Evolutionary conservation across 2,329 filamentous ascomycete genomes (phyloP).

Genomic region (Diaporthe sp.): DNA sequence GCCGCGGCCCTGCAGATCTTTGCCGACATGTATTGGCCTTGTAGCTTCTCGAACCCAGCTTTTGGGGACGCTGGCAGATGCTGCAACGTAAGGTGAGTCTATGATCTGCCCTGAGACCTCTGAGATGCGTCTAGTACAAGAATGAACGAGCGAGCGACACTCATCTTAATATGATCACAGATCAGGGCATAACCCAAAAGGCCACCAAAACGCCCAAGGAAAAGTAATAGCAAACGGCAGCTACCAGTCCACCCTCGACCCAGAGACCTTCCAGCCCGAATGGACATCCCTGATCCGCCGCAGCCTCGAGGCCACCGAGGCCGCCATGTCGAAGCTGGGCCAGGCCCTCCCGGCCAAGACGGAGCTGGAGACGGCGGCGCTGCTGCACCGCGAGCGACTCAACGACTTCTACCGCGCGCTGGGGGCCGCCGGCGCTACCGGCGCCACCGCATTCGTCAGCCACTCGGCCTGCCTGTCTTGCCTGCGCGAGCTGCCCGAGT

Average conservation of each 20-base stretch:
- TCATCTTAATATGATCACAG: neutral
- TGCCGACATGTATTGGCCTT: constrained; percentile 21
- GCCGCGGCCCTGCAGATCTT: neutral
- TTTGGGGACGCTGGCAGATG: neutral
- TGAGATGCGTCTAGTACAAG: accelerated
- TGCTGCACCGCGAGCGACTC: constrained; percentile 25
- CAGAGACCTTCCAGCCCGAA: neutral
- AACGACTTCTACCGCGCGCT: constrained; percentile 9
- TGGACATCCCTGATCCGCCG: constrained; percentile 7
- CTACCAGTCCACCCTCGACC: constrained; percentile 17
- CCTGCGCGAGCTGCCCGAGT: constrained; percentile 32
- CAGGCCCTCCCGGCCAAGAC: neutral
- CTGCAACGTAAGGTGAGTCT: constrained; percentile 21
- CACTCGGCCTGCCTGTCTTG: constrained; percentile 31
- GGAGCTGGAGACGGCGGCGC: neutral
- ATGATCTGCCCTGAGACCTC: accelerated
- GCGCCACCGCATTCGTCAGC: constrained; percentile 8
- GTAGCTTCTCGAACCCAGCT: neutral
- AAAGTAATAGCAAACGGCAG: constrained; percentile 15
- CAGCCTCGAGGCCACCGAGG: constrained; percentile 20
- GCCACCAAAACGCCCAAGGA: constrained; percentile 23
- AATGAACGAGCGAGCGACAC: accelerated
- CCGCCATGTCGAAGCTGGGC: neutral
- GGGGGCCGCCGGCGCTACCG: neutral
- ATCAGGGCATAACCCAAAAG: constrained; percentile 18